phyloP scores from a whole-genome alignment of 768 basidiomycete species.

The Calocybe cyanea region DNA sequence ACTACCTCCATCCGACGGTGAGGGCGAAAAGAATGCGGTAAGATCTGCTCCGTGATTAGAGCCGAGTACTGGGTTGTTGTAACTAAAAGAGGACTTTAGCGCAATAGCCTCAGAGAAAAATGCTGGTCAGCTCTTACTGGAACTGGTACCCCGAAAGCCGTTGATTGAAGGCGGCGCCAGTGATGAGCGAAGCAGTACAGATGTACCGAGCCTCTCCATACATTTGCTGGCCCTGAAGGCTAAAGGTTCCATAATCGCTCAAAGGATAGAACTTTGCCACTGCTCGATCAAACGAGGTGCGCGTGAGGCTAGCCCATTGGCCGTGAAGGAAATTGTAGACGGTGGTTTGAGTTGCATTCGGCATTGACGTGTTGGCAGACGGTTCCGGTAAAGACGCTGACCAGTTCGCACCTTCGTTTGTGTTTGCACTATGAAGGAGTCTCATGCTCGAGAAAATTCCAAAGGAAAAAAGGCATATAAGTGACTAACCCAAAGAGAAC shows the following conservation, averaged over 20 bases:
- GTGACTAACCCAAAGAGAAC: slow-evolving; percentile 36
- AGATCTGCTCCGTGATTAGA: slow-evolving; percentile 36
- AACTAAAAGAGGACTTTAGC: slow-evolving; percentile 21
- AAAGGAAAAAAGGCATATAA: background rate
- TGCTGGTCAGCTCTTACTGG: slow-evolving; percentile 26
- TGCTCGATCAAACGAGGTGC: slow-evolving; percentile 25
- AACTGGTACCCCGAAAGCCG: slow-evolving; percentile 29
- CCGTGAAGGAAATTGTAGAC: slow-evolving; percentile 40
- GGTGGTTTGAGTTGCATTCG: slow-evolving; percentile 32
- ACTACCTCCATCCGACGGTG: slow-evolving; percentile 24
- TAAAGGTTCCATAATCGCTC: slow-evolving; percentile 28
- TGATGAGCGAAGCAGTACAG: slow-evolving; percentile 36
- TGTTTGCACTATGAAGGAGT: slow-evolving; percentile 32
- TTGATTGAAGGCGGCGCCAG: slow-evolving; percentile 19
- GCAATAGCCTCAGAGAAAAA: background rate
- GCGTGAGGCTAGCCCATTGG: slow-evolving; percentile 31
- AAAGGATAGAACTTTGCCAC: slow-evolving; percentile 31
- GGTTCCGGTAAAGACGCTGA: slow-evolving; percentile 30
- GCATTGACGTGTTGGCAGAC: slow-evolving; percentile 34
- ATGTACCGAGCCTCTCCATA: slow-evolving; percentile 43
- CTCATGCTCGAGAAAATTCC: background rate
- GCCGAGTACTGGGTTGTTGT: slow-evolving; percentile 36
- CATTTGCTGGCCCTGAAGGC: slow-evolving; percentile 40
- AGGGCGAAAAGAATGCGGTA: slow-evolving; percentile 31
- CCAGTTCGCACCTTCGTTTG: slow-evolving; percentile 40